phyloP scores from a whole-genome alignment of 108 stramenopile genomes.

The Nitzschia sp. region DNA sequence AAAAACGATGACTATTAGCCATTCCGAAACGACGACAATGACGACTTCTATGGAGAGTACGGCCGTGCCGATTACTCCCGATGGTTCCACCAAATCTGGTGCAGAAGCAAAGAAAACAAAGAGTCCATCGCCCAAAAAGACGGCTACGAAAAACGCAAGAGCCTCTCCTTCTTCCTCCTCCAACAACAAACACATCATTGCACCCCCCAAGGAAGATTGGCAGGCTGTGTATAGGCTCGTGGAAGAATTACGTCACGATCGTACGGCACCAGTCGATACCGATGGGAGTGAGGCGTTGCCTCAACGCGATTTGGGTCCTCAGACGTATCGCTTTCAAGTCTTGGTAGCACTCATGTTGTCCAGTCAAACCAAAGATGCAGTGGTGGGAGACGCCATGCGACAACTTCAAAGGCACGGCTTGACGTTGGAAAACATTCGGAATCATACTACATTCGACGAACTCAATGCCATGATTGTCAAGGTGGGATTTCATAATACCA shows the following conservation, averaged over 20 bases:
- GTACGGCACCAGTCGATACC: slow-evolving; percentile 80
- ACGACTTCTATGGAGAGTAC: too few relatives aligned
- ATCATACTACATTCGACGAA: slow-evolving; percentile 37
- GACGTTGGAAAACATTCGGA: slow-evolving; percentile 64
- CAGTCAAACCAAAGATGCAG: slow-evolving; percentile 92
- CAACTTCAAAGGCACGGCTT: slow-evolving; percentile 61
- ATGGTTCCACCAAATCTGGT: too few relatives aligned
- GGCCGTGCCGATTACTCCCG: too few relatives aligned
- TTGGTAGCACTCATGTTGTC: slow-evolving; percentile 86
- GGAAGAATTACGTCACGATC: slow-evolving; percentile 76
- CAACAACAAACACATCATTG: not conserved
- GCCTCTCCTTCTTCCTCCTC: too few relatives aligned
- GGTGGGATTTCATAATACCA: slow-evolving; percentile 94
- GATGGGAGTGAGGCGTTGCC: slow-evolving; percentile 81
- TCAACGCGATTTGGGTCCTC: slow-evolving; percentile 27
- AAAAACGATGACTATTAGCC: too few relatives aligned
- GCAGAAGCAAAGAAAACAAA: too few relatives aligned
- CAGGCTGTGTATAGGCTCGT: slow-evolving; percentile 70
- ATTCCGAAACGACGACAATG: too few relatives aligned
- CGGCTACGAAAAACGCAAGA: too few relatives aligned
- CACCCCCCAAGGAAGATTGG: slow-evolving; percentile 47
- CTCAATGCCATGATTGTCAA: slow-evolving; percentile 67
- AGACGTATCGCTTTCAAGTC: slow-evolving; percentile 73
- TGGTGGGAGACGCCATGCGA: slow-evolving; percentile 78
- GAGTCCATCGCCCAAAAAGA: not conserved